Conservation (phyloP, 257 asterid genomes). For the Solanum pinnatisectum region DNA sequence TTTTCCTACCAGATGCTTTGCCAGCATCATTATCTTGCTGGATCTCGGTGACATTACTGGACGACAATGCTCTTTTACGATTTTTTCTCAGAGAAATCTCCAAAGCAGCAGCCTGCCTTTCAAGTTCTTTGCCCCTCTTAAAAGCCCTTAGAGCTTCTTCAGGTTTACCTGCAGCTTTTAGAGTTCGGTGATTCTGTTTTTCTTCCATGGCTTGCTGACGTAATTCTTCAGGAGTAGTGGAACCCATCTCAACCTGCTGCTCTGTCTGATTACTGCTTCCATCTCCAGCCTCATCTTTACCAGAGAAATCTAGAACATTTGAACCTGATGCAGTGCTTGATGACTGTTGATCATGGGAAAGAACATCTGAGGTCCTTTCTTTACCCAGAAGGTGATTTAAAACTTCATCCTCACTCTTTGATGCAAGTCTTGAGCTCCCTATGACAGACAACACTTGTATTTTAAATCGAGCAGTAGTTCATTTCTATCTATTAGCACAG, state of each 20-base stretch:
- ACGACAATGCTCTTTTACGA: constrained; percentile 57
- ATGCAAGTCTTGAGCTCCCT: constrained; percentile 59
- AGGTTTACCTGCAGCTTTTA: constrained; percentile 83
- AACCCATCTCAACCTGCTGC: constrained; percentile 22
- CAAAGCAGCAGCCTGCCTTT: constrained; percentile 84
- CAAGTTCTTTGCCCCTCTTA: constrained; percentile 91
- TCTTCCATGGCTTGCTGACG: constrained; percentile 78
- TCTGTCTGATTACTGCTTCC: background rate
- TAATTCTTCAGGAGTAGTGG: constrained; percentile 70
- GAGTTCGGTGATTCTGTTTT: constrained; percentile 59
- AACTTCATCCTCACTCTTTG: constrained; percentile 54
- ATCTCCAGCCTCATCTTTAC: constrained; percentile 24
- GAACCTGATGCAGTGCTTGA: constrained; percentile 38
- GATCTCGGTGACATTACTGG: constrained; percentile 28
- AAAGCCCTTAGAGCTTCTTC: constrained; percentile 86
- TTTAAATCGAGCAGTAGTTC: background rate
- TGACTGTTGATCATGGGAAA: constrained; percentile 19
- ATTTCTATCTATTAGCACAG: background rate
- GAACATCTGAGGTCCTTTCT: constrained; percentile 23
- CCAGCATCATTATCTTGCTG: constrained; percentile 31
- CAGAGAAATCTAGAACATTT: constrained; percentile 20
- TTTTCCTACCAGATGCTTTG: constrained; percentile 20
- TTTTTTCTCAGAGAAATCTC: constrained; percentile 63
- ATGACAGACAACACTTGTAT: constrained; percentile 4
- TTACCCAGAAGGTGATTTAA: constrained; percentile 38